Evolutionary conservation across 345 rosid genomes (phyloP), one percentile per base, ranked within the genome.

Genomic region (Limnanthes douglasii): DNA sequence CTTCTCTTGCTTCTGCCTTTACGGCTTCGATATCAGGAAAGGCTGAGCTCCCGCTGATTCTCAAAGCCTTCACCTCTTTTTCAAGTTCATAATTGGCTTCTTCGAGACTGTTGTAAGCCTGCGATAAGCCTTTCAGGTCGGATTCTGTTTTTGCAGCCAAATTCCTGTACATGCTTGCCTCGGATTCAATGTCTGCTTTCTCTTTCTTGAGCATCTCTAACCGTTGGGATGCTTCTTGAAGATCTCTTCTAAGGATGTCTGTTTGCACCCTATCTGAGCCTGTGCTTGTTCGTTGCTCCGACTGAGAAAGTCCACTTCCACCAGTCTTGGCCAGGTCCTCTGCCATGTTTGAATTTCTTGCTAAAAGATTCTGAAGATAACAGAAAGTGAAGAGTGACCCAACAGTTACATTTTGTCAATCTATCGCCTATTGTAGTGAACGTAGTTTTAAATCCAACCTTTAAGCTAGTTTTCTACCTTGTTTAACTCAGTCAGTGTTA

Each of bases 21-120:
- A 78, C 51, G 1, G 66, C 75, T 61, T 75, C 90, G 1, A 75
- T 39, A 48, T 78, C 86, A 2, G 65, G 66, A 47, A 56, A 16
- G 26, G 39, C 37, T 0, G 71, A 33, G 5, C 51, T 43, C 18
- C 72, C 88, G 28, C 80, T 83, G 1, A 56, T 61, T 66, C 68
- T 90, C 60, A 80, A 43, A 5, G 83, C 65, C 61, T 75, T 75
- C 42, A 72, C 72, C 53, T 90, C 94, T 53, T 60, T 61, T 41
- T 80, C 96, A 0, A 90, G 75, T 10, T 73, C 69, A 74, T 68
- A 68, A 37, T 85, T 92, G 39, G 59, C 70, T 37, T 75, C 76
- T 45, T 92, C 99, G 2, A 92, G 83, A 39, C 75, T 70, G 59
- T 80, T 90, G 60, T 90, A 90, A 4, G 98, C 98, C 41, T 75